Evolutionary conservation across 306 rosid genomes (phyloP).

Genomic region (Astragalus membranaceus): DNA sequence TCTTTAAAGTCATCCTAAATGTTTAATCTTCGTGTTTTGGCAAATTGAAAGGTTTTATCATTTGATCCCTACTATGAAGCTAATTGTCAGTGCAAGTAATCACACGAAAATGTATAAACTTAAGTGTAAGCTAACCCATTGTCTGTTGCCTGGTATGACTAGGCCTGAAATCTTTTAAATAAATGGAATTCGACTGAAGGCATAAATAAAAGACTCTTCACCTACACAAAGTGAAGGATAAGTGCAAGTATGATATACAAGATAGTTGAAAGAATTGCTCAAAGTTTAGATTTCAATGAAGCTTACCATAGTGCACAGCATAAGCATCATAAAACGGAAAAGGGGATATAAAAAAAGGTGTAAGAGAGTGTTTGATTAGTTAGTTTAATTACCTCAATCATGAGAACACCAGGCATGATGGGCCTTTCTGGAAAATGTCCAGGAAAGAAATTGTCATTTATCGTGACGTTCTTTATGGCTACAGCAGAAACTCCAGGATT

Average conservation of each 20-base stretch:
- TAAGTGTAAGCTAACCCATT: background rate
- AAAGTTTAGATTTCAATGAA: too few species aligned
- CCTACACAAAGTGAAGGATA: background rate
- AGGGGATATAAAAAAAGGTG: too few species aligned
- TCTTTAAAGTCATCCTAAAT: background rate
- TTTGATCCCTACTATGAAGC: background rate
- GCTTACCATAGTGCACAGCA: too few species aligned
- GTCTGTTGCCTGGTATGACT: background rate
- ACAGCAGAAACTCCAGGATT: constrained; percentile 51
- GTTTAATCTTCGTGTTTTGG: background rate
- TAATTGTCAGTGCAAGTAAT: too few species aligned
- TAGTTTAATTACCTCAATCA: constrained; percentile 59
- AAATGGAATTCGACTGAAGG: background rate
- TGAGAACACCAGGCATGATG: constrained; percentile 94
- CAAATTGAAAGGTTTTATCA: background rate
- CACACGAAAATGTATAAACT: too few species aligned
- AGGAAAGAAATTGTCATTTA: constrained; percentile 83
- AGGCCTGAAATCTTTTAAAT: background rate
- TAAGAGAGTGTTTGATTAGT: too few species aligned
- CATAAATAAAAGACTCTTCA: background rate
- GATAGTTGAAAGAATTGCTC: background rate
- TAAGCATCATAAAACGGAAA: too few species aligned
- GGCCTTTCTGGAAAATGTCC: constrained; percentile 97
- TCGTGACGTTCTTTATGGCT: constrained; percentile 56
- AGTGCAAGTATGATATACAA: background rate